These are phyloP conservation scores for Diaporthe citriasiana DNA, from an alignment of 2,329 filamentous ascomycete genomes.

Conservation along the genomic window DNA sequence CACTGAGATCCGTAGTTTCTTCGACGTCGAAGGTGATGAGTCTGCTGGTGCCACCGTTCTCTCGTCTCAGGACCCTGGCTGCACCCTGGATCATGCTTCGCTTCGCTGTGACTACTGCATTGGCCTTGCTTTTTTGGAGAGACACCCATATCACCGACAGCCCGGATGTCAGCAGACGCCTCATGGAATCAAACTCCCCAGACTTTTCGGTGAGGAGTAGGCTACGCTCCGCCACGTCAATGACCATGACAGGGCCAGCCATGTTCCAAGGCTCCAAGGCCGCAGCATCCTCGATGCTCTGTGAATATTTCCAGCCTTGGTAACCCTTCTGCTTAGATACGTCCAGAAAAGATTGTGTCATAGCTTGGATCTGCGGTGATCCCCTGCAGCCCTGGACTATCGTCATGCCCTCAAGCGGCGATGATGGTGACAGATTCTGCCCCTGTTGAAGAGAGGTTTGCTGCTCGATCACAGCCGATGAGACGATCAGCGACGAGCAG, in stretches of 20 bases:
- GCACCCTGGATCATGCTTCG: conserved; percentile 15
- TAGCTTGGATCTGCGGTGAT: not conserved
- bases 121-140: not conserved
- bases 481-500: conserved; percentile 15
- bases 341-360: not conserved
- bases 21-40: conserved; percentile 10
- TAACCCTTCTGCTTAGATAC: not conserved
- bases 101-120: not conserved
- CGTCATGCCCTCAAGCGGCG: not conserved
- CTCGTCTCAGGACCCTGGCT: not conserved
- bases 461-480: not conserved
- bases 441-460: not conserved
- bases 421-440: not conserved
- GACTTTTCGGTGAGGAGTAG: conserved; percentile 5
- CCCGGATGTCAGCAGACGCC: not conserved
- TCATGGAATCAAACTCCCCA: not conserved
- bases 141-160: not conserved
- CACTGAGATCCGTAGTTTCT: not conserved
- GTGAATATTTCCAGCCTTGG: not conserved
- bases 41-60: not conserved
- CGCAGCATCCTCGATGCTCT: not conserved
- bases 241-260: not conserved
- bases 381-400: not conserved
- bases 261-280: not conserved
- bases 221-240: conserved; percentile 3